A percentile compares a stretch with the other conserved stretches of the same genome.
These are phyloP conservation scores for Ophidiomyces ophidiicola DNA, from an alignment of 2,329 filamentous ascomycete species.

Conservation along the genomic window DNA sequence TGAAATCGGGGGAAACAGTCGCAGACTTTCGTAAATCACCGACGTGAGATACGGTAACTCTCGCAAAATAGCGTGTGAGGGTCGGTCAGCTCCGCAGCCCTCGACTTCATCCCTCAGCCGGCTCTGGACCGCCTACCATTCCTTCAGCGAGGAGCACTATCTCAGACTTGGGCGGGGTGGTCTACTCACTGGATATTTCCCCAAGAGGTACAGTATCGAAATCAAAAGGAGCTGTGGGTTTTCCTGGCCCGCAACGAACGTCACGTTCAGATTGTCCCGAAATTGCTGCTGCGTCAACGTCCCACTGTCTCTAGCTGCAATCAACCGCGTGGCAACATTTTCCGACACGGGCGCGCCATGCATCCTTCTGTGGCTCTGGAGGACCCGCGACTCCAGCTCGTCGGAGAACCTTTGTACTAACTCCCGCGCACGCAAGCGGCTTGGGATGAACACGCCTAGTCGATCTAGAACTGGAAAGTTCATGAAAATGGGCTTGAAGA, in stretches of 20 bases:
- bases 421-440: background rate
- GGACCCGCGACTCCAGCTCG: background rate
- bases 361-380: background rate
- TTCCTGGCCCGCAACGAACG: constrained; percentile 34
- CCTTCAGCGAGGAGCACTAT: too few species aligned
- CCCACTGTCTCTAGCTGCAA: constrained; percentile 1
- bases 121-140: constrained; percentile 20
- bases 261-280: constrained; percentile 30
- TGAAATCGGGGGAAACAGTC: constrained; percentile 41
- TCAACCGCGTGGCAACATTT: background rate
- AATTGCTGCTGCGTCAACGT: constrained; percentile 1
- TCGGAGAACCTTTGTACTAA: background rate
- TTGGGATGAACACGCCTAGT: constrained; percentile 1
- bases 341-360: background rate
- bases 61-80: background rate
- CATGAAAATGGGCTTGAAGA: constrained; percentile 9
- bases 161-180: too few species aligned
- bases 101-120: constrained; percentile 25
- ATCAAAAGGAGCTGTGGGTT: constrained; percentile 32
- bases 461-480: constrained; percentile 5
- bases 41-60: constrained; percentile 35
- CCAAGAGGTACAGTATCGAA: constrained; percentile 29
- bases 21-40: constrained; percentile 37
- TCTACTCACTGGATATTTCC: constrained; percentile 21
- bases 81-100: background rate